Evolutionary conservation across 352 stramenopile species (phyloP).

Genomic region (Globisporangium radiosum): DNA sequence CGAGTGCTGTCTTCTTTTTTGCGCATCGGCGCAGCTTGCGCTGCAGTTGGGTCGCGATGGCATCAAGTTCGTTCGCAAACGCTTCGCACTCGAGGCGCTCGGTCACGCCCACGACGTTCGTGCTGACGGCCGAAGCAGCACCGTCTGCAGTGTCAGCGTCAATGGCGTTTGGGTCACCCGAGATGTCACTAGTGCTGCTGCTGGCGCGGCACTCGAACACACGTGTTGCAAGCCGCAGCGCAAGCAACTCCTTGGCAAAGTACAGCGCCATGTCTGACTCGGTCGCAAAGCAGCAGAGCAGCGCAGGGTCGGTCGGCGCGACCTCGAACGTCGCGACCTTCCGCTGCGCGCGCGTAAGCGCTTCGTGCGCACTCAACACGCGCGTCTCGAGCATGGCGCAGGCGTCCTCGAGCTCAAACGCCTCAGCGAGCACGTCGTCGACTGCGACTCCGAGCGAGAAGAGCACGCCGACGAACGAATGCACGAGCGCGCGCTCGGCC

Average conservation of each 20-base stretch:
- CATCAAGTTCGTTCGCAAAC: conserved; percentile 15
- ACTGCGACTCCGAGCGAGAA: conserved; percentile 40
- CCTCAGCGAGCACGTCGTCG: conserved; percentile 28
- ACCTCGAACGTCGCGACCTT: conserved; percentile 5
- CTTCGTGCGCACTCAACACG: conserved; percentile 28
- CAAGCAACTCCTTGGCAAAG: conserved; percentile 39
- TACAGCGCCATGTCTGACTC: conserved; percentile 37
- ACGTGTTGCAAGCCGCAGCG: conserved; percentile 23
- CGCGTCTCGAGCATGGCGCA: conserved; percentile 28
- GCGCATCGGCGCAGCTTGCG: conserved; percentile 47
- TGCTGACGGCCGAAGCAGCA: background rate
- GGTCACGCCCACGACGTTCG: background rate
- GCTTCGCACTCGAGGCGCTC: background rate
- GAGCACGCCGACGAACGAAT: conserved; percentile 52
- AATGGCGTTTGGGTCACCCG: conserved; percentile 3
- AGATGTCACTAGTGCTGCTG: background rate
- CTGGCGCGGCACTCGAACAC: no score
- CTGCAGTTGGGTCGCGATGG: conserved; percentile 24
- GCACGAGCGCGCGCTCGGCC: conserved; percentile 36
- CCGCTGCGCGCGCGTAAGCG: conserved; percentile 18
- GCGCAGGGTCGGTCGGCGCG: conserved; percentile 4
- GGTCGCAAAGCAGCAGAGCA: conserved; percentile 40
- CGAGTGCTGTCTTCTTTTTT: conserved; percentile 35
- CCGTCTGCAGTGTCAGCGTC: conserved; percentile 4
- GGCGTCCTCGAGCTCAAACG: conserved; percentile 26